Conservation (phyloP, 352 stramenopile species). For the Phytophthora europaea region DNA sequence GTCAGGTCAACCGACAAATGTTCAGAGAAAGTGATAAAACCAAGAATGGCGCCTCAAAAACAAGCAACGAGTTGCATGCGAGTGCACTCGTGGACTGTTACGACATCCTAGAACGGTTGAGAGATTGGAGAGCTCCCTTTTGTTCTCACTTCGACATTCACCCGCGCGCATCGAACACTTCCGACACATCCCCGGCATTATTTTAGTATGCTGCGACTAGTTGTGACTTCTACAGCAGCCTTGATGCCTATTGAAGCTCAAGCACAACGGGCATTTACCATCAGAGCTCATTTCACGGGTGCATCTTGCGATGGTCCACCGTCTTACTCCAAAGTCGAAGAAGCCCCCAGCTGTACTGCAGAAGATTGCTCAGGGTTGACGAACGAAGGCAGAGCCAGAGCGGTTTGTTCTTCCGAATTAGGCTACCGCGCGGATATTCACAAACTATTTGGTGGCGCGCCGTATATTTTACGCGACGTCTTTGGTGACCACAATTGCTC, state of each 20-base stretch:
- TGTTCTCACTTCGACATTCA: slow-evolving; percentile 8
- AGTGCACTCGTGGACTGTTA: not conserved
- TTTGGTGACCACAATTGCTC: not conserved
- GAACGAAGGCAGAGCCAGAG: not conserved
- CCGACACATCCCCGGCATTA: not conserved
- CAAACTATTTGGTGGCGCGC: not conserved
- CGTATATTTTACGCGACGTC: slow-evolving; percentile 3
- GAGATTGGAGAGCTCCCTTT: not conserved
- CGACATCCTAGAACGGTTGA: not conserved
- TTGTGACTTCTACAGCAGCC: not conserved
- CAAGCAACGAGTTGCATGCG: not conserved
- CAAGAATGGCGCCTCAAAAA: slow-evolving; percentile 1
- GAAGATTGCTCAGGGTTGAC: not conserved
- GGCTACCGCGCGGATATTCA: not conserved
- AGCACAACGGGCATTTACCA: not conserved
- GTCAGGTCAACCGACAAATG: not conserved
- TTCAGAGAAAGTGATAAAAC: not conserved
- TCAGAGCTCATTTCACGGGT: not conserved
- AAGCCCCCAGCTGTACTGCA: not conserved
- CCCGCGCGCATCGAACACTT: not conserved
- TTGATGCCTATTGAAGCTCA: not conserved
- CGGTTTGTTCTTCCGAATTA: not conserved
- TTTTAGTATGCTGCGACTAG: not conserved
- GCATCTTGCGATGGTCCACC: not conserved
- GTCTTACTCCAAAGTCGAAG: not conserved